These are phyloP conservation scores for Puccinia triticina DNA, from an alignment of 1,284 basidiomycete species.

Conservation along the genomic window DNA sequence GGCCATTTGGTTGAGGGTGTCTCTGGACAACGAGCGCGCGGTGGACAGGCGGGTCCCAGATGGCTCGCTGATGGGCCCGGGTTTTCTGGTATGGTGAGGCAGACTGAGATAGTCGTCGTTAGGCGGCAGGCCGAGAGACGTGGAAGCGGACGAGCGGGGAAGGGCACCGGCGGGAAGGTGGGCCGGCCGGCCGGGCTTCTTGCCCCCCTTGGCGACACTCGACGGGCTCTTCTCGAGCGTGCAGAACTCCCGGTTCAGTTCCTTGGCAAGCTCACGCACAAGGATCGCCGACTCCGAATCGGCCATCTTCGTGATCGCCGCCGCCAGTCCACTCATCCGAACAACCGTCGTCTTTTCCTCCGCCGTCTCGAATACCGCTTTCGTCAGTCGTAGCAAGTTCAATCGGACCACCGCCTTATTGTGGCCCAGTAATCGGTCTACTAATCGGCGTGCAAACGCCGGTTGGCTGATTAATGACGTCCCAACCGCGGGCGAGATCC, in stretches of 20 bases:
- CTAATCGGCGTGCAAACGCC: constrained; percentile 80
- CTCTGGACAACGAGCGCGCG: not conserved
- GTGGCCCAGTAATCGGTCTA: constrained; percentile 73
- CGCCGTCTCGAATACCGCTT: constrained; percentile 82
- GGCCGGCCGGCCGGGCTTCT: not conserved
- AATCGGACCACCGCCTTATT: constrained; percentile 83
- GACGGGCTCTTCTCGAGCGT: not conserved
- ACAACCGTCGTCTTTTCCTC: constrained; percentile 80
- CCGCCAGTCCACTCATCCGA: constrained; percentile 74
- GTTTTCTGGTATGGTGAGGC: not conserved
- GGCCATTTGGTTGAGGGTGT: constrained; percentile 9
- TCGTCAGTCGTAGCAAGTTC: constrained; percentile 82
- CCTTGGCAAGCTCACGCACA: constrained; percentile 81
- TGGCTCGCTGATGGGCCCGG: not conserved
- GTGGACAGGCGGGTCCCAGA: not conserved
- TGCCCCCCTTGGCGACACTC: constrained; percentile 4
- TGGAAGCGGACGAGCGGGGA: not conserved
- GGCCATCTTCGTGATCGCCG: constrained; percentile 76
- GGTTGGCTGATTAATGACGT: constrained; percentile 74
- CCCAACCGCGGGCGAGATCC: constrained; percentile 74
- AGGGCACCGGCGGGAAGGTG: not conserved
- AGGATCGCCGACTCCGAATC: constrained; percentile 82
- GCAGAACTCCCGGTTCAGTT: constrained; percentile 64
- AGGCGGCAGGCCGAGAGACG: not conserved
- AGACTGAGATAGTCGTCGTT: not conserved